A percentile compares a stretch with the other conserved stretches of the same genome.
phyloP scores from a whole-genome alignment of 148 eudicot genomes.

The Rhododendron simsii region DNA sequence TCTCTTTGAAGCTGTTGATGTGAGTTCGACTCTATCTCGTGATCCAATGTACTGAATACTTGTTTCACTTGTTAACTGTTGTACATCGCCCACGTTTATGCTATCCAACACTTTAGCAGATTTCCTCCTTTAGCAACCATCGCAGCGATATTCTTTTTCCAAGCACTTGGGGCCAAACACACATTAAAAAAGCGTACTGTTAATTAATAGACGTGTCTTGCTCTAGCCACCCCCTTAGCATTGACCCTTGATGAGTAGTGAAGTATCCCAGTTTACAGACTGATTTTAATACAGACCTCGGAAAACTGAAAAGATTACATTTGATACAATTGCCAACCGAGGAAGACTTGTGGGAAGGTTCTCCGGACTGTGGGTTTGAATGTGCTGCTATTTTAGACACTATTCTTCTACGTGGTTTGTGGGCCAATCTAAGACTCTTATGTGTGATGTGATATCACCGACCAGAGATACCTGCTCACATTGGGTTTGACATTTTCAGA shows the following conservation, averaged over 20 bases:
- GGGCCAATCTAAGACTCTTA: neutral
- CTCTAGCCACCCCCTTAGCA: neutral
- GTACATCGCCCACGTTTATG: neutral
- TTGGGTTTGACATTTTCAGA: neutral
- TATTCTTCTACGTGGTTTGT: neutral
- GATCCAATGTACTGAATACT: neutral
- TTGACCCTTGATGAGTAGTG: neutral
- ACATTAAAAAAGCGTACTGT: neutral
- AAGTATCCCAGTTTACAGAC: neutral
- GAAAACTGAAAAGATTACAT: neutral
- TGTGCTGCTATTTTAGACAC: neutral
- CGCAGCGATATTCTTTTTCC: neutral
- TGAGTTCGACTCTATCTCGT: neutral
- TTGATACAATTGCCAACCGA: neutral
- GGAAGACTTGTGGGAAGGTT: neutral
- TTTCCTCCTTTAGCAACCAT: neutral
- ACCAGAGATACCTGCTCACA: neutral
- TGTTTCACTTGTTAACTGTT: neutral
- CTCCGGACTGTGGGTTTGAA: neutral
- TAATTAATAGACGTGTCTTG: neutral
- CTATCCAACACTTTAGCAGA: neutral
- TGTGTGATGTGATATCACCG: neutral
- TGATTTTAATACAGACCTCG: neutral
- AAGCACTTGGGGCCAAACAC: neutral
- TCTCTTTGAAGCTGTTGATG: neutral